Evolutionary conservation across 1,139 yeast species (phyloP), one percentile per base, ranked within the genome.

Genomic region (Pichia sp.): DNA sequence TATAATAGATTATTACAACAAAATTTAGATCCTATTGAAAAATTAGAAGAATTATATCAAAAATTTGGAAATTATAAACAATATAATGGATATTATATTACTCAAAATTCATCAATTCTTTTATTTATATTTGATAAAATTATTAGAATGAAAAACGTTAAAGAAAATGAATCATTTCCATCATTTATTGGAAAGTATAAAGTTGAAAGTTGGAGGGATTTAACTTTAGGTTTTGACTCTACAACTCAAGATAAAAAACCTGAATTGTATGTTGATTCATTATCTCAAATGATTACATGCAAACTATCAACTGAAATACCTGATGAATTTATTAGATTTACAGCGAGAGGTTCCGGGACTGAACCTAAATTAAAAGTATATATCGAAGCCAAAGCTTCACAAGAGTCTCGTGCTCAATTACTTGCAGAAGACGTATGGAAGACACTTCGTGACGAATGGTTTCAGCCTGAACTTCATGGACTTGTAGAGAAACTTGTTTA

Each of bases 361-460:
- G 98, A 91, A 59, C 97, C 97, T 4, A 91, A 91, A 57, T 67
- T 91, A 48, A 91, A 91, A 61, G 86, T 89, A 1, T 91, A 91
- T 62, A 80, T 91, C 33, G 97, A 91, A 59, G 95, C 94, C 0
- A 63, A 62, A 31, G 72, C 85, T 0, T 45, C 50, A 1, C 52
- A 59, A 10, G 81, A 72, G 35, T 56, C 51, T 2, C 53, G 59
- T 6, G 86, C 96, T 0, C 47, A 53, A 2, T 50, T 41, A 0
- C 57, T 81, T 11, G 91, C 95, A 0, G 61, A 62, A 11, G 62
- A 66, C 23, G 82, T 87, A n/a, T 89, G 96, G 96, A 62, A 68
- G 6, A 57, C 70, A 1, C 63, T 89, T 33, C 66, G 62, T 45
- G 45, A 48, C 0, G 67, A 68, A 39, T 83, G 89, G 89, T 79